Conservation (phyloP, 495 filamentous ascomycete species). For the Penicillium coprophilum region DNA sequence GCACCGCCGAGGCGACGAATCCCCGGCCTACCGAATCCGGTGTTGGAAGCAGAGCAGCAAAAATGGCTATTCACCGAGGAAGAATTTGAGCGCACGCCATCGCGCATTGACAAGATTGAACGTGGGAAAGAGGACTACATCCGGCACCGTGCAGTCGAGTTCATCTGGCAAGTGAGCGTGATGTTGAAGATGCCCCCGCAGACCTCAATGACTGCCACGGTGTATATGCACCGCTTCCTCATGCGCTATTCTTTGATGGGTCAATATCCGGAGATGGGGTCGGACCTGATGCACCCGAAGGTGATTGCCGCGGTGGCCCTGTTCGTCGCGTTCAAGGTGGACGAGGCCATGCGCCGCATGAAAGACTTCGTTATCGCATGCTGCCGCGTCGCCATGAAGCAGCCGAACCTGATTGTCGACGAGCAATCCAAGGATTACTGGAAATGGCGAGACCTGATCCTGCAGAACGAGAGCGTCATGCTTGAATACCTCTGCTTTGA, state of each 20-base stretch:
- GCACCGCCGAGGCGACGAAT: conserved; percentile 40
- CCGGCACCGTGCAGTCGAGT: conserved; percentile 89
- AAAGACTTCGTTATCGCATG: conserved; percentile 90
- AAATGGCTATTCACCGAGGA: conserved; percentile 92
- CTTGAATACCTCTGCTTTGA: conserved; percentile 94
- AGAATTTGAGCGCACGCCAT: conserved; percentile 79
- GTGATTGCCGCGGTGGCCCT: conserved; percentile 86
- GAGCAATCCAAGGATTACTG: conserved; percentile 97
- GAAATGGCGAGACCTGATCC: conserved; percentile 91
- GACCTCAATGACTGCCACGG: conserved; percentile 85
- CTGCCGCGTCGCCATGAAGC: conserved; percentile 92
- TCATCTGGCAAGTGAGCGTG: conserved; percentile 91
- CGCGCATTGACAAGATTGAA: conserved; percentile 76
- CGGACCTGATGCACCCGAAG: conserved; percentile 69
- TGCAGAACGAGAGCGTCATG: conserved; percentile 86
- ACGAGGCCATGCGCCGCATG: conserved; percentile 92
- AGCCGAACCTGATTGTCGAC: conserved; percentile 79
- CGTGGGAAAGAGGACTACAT: conserved; percentile 71
- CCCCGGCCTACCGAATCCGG: conserved; percentile 47
- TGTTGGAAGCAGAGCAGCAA: conserved; percentile 54
- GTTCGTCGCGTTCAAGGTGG: conserved; percentile 94
- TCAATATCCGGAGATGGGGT: conserved; percentile 52
- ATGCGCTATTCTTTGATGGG: conserved; percentile 69
- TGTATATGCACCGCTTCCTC: conserved; percentile 92
- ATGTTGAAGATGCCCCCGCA: conserved; percentile 89